Base-by-base conservation (phyloP, 768 basidiomycete species). In the Tylopilus vinaceipallidus region DNA sequence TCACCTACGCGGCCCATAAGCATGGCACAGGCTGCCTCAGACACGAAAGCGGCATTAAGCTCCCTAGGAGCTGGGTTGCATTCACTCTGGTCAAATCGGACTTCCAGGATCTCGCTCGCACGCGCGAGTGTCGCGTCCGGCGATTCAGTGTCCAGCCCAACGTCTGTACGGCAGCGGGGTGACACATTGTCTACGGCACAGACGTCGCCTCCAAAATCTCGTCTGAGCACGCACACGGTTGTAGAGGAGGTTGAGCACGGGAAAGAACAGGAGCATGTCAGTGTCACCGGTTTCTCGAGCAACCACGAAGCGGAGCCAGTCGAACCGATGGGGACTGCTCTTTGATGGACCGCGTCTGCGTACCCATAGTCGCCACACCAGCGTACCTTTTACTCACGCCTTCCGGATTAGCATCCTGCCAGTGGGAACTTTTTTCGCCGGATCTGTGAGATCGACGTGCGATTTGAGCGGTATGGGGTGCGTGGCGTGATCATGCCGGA, bases 1-100 rank as follows among this genome's bases (percentile, higher is more conserved):
- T 53, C 57, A 19, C 45, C 57, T 4, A 4, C 49, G 14, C 66
- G 64, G 9, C 66, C 66, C 19, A 46, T 49, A 4, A 68, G 64
- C 47, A 42, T 68, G 40, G 55, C 55, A n/a, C 66, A 68, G 42
- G 67, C 71, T 44, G 62, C 69, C 34, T 49, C 57, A 54, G 64
- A 70, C 40, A 58, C 71, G 14, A 67, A 70, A 50, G 63, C 68
- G 16, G 62, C 71, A 4, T 36, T 76, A 16, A 67, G 60, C 35
- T 59, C 72, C 14, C 72, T 78, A 64, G 76, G 78, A 38, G 64
- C 69, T 9, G 73, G 75, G 36, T 69, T 81, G 49, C 75, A 80
- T 13, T 75, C 78, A 13, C 73, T 81, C 57, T 71, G 78, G 64
- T 64, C 75, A 30, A 69, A 49, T 45, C 67, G 75, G 12, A 57